Percentiles rank a stretch among this genome's conserved stretches.
phyloP scores from a whole-genome alignment of 169 alveolate species.

The Plasmodium sp. region DNA sequence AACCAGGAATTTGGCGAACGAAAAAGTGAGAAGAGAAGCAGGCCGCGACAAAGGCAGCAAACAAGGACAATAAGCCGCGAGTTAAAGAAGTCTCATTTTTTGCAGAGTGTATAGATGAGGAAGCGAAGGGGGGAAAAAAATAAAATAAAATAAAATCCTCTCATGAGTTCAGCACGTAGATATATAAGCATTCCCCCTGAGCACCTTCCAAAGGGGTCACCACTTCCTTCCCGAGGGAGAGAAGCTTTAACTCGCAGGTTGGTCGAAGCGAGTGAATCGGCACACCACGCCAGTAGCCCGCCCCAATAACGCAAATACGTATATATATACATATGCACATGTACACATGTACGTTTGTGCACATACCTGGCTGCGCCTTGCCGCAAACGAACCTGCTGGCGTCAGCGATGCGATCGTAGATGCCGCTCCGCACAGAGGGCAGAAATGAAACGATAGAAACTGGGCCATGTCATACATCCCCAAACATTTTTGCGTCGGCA shows the following conservation, averaged over 20 bases:
- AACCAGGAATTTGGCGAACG: not conserved
- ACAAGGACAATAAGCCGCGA: not conserved
- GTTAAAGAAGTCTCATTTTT: not conserved
- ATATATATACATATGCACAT: no score
- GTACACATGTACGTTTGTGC: not conserved
- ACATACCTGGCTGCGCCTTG: not conserved
- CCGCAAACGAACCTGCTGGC: not conserved
- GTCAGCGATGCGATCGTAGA: not conserved
- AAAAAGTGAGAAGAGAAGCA: not conserved
- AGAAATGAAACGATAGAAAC: not conserved
- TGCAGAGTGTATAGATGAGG: not conserved
- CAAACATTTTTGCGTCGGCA: not conserved
- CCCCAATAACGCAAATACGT: not conserved
- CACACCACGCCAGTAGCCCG: not conserved
- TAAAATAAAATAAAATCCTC: not conserved
- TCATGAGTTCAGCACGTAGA: not conserved
- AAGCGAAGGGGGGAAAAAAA: not conserved
- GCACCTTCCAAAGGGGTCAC: not conserved
- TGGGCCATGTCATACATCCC: slow-evolving; percentile 24
- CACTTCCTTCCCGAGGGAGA: not conserved
- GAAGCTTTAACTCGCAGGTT: not conserved
- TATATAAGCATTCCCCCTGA: not conserved
- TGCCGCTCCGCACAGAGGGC: not conserved
- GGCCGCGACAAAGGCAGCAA: not conserved
- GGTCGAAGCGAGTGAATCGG: not conserved